Evolutionary conservation across 2,329 filamentous ascomycete species (phyloP).

Genomic region (Colletotrichum tropicale): DNA sequence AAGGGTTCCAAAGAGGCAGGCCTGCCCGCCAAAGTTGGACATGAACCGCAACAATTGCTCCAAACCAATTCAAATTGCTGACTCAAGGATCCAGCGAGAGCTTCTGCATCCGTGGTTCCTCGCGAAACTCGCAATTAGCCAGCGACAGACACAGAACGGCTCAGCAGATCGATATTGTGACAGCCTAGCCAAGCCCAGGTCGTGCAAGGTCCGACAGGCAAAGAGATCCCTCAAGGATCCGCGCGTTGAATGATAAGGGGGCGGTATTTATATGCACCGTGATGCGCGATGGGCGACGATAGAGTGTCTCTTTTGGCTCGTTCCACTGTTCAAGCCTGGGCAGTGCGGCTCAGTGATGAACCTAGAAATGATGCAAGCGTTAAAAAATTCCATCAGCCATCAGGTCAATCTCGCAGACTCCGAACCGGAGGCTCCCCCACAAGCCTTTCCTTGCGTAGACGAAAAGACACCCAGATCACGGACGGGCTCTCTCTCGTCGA

Average conservation of each 20-base stretch:
- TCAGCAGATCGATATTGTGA: neutral
- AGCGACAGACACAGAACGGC: neutral
- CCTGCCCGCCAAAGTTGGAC: neutral
- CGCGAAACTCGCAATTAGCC: neutral
- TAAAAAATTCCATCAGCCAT: conserved; percentile 1
- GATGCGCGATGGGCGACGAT: neutral
- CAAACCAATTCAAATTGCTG: neutral
- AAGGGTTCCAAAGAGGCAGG: neutral
- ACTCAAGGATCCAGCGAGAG: neutral
- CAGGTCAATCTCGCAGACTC: conserved; percentile 6
- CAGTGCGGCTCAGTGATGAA: neutral
- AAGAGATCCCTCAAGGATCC: neutral
- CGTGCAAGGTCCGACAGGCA: neutral
- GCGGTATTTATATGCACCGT: neutral
- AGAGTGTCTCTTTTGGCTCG: neutral
- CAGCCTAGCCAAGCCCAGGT: neutral
- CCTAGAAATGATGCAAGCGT: conserved; percentile 5
- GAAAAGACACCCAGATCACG: neutral
- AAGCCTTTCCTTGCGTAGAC: conserved; percentile 5
- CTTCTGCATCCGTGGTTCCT: neutral
- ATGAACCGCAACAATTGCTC: neutral
- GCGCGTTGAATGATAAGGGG: neutral
- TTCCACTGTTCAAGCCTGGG: neutral
- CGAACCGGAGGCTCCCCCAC: conserved; percentile 4
- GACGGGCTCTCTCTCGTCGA: neutral